Conservation (phyloP, 1,284 basidiomycete species). For the Cutaneotrichosporon sp. region DNA sequence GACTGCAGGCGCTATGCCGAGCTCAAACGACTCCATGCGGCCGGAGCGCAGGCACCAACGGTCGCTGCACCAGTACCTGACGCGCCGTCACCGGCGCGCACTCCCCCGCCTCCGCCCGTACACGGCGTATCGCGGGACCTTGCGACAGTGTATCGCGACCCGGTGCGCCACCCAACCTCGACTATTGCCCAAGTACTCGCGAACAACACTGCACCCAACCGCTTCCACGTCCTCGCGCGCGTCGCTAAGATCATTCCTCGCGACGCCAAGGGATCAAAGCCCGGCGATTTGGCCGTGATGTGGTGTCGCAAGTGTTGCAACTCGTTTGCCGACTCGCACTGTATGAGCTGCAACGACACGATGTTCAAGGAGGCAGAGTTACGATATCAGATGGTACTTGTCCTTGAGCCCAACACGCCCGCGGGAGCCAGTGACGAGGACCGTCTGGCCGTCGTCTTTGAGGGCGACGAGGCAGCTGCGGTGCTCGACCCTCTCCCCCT, state of each 20-base stretch:
- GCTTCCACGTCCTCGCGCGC: slow-evolving; percentile 27
- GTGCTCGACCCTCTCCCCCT: slow-evolving; percentile 33
- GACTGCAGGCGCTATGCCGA: slow-evolving; percentile 9
- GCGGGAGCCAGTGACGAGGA: not conserved
- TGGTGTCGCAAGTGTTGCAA: slow-evolving; percentile 9
- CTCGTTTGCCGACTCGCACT: slow-evolving; percentile 5
- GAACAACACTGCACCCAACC: slow-evolving; percentile 29
- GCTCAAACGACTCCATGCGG: not conserved
- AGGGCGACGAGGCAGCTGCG: slow-evolving; percentile 2
- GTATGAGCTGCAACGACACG: slow-evolving; percentile 14
- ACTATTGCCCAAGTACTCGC: slow-evolving; percentile 18
- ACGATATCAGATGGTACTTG: slow-evolving; percentile 9
- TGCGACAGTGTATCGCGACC: slow-evolving; percentile 11
- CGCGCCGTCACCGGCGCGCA: no score
- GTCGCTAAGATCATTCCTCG: slow-evolving; percentile 14
- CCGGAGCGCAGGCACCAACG: not conserved
- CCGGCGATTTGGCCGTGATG: slow-evolving; percentile 7
- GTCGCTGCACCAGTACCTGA: not conserved
- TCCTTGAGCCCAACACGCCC: slow-evolving; percentile 5
- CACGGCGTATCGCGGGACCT: slow-evolving; percentile 1
- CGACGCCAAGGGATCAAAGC: not conserved
- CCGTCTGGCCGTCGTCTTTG: not conserved
- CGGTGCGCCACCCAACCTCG: slow-evolving; percentile 20
- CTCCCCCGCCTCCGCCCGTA: not conserved
- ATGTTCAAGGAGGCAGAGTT: not conserved